phyloP scores from a whole-genome alignment of 2,329 filamentous ascomycete genomes.

The Alternaria arborescens region DNA sequence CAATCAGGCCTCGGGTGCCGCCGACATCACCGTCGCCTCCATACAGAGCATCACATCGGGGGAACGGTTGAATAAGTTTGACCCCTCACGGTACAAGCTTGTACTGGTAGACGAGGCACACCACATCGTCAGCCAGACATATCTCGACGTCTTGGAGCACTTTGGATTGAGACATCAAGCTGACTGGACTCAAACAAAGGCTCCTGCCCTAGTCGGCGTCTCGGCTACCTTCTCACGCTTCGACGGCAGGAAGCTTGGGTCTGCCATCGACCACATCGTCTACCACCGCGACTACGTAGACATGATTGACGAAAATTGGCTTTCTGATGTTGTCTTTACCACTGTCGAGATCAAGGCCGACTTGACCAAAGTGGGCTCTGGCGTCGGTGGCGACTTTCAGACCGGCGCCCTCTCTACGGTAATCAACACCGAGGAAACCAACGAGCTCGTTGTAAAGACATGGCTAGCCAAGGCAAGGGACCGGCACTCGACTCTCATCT shows the following conservation, averaged over 20 bases:
- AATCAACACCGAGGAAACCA: conserved; percentile 83
- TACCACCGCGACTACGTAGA: conserved; percentile 88
- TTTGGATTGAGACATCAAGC: conserved; percentile 72
- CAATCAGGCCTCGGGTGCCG: conserved; percentile 75
- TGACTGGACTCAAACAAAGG: conserved; percentile 41
- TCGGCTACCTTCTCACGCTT: conserved; percentile 83
- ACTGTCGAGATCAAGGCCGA: conserved; percentile 87
- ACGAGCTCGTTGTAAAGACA: conserved; percentile 83
- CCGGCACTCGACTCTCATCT: conserved; percentile 87
- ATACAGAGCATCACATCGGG: conserved; percentile 83
- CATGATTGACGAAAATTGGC: conserved; percentile 89
- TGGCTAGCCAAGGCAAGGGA: conserved; percentile 80
- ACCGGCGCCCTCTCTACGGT: conserved; percentile 77
- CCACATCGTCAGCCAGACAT: conserved; percentile 87
- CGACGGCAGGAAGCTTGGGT: conserved; percentile 82
- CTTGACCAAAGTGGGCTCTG: conserved; percentile 73
- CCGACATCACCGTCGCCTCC: conserved; percentile 94
- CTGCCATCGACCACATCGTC: conserved; percentile 92
- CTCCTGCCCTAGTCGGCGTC: conserved; percentile 78
- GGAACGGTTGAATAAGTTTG: conserved; percentile 81
- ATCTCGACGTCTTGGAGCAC: conserved; percentile 77
- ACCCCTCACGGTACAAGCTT: conserved; percentile 82
- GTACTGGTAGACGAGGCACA: conserved; percentile 96
- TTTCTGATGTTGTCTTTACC: conserved; percentile 91
- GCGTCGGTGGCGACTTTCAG: conserved; percentile 79